phyloP scores from a whole-genome alignment of 2,329 filamentous ascomycete species.

The Aspergillus flavus region DNA sequence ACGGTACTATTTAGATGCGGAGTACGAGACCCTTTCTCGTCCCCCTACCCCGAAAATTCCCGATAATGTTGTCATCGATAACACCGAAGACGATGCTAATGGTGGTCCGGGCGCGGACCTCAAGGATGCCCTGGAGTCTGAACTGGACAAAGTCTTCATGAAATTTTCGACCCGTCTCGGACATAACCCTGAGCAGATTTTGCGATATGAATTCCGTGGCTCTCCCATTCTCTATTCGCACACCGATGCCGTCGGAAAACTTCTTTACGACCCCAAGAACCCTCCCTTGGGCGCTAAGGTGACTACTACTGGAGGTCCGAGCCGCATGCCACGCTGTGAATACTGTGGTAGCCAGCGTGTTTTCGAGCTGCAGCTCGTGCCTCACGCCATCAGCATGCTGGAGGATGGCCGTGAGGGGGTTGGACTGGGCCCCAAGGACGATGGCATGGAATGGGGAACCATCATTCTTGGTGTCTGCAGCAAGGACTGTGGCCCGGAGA shows the following conservation, averaged over 20 bases:
- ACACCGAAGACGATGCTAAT: constrained; percentile 40
- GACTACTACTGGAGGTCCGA: constrained; percentile 28
- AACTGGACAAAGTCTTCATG: constrained; percentile 75
- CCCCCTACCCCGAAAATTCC: constrained; percentile 53
- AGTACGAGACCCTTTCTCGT: constrained; percentile 80
- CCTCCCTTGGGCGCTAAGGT: constrained; percentile 27
- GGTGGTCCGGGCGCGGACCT: constrained; percentile 45
- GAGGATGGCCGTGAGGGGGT: constrained; percentile 68
- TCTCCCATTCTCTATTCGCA: constrained; percentile 78
- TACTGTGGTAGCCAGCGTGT: constrained; percentile 74
- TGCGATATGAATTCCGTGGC: constrained; percentile 78
- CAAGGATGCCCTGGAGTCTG: constrained; percentile 75
- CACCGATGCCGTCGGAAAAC: constrained; percentile 70
- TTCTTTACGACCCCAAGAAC: constrained; percentile 49
- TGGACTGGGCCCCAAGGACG: constrained; percentile 60
- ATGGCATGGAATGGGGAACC: constrained; percentile 99
- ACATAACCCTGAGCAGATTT: constrained; percentile 80
- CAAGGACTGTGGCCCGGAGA: constrained; percentile 71
- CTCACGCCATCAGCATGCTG: constrained; percentile 84
- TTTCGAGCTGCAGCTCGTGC: constrained; percentile 91
- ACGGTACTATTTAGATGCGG: constrained; percentile 80
- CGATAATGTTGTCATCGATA: constrained; percentile 49
- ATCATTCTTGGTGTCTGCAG: constrained; percentile 84
- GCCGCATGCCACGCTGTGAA: constrained; percentile 70
- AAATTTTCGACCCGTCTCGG: constrained; percentile 76